Evolutionary conservation across 495 filamentous ascomycete species (phyloP).

Genomic region (Halenospora varia): DNA sequence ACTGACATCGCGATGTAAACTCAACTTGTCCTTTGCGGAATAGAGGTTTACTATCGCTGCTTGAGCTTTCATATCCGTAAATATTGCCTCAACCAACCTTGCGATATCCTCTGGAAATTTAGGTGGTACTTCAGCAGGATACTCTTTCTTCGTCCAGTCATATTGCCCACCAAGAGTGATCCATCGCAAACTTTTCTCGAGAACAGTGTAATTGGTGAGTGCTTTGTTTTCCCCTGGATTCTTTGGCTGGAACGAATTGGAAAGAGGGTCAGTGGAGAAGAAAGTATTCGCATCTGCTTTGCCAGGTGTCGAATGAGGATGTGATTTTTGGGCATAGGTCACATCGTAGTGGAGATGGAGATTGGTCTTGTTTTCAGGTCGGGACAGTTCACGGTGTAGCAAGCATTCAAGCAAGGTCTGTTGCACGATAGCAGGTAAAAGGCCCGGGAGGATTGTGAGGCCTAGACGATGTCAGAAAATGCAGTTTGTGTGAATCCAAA

Average conservation of each 20-base stretch:
- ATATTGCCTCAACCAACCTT: constrained; percentile 56
- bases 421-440: constrained; percentile 68
- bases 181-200: constrained; percentile 83
- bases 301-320: too few relatives aligned
- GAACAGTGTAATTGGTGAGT: constrained; percentile 57
- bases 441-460: constrained; percentile 66
- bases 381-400: constrained; percentile 75
- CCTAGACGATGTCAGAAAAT: constrained; percentile 40
- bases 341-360: constrained; percentile 78
- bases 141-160: constrained; percentile 83
- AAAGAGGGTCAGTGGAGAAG: constrained; percentile 39
- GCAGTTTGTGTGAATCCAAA: background rate
- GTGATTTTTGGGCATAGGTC: constrained; percentile 56
- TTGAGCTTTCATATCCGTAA: constrained; percentile 69
- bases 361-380: constrained; percentile 76
- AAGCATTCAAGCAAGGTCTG: constrained; percentile 60
- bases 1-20: constrained; percentile 85
- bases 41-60: constrained; percentile 93
- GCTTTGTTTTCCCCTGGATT: constrained; percentile 65
- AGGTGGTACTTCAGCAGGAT: constrained; percentile 64
- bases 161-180: constrained; percentile 91
- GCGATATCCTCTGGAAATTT: constrained; percentile 71
- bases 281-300: too few relatives aligned
- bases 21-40: constrained; percentile 79
- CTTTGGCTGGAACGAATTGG: constrained; percentile 53